These are phyloP conservation scores for Lanmaoa rubissima DNA, from an alignment of 768 basidiomycete species.

Conservation along the genomic window DNA sequence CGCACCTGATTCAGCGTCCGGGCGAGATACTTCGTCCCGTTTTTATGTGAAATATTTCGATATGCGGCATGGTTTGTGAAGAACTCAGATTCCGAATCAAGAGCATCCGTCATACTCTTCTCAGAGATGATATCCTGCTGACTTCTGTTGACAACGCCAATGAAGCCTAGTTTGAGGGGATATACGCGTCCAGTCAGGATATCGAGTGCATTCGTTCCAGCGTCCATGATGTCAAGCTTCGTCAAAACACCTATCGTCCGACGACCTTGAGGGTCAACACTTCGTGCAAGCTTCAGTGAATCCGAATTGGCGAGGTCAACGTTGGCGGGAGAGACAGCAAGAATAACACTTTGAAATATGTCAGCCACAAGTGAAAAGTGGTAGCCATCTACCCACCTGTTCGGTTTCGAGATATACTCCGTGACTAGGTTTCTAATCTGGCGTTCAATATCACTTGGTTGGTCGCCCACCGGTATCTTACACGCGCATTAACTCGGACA, in stretches of 20 bases:
- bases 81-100: constrained; percentile 85
- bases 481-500: not conserved
- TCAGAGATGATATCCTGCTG: constrained; percentile 95
- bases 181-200: constrained; percentile 96
- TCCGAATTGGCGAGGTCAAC: constrained; percentile 99
- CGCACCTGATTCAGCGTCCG: constrained; percentile 90
- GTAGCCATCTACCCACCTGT: constrained; percentile 57
- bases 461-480: constrained; percentile 93
- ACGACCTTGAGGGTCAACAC: constrained; percentile 93
- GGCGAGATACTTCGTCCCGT: constrained; percentile 94
- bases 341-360: constrained; percentile 68
- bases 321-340: constrained; percentile 96
- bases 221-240: constrained; percentile 98
- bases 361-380: constrained; percentile 4
- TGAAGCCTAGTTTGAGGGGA: constrained; percentile 96
- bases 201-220: constrained; percentile 96
- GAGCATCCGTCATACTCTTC: constrained; percentile 81
- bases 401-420: constrained; percentile 96
- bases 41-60: constrained; percentile 93
- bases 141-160: constrained; percentile 95
- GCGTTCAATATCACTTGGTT: constrained; percentile 95
- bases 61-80: constrained; percentile 90
- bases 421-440: constrained; percentile 94
- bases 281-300: constrained; percentile 92
- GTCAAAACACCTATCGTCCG: constrained; percentile 96